Percentiles rank a stretch among this genome's conserved stretches.
Evolutionary conservation across 75 land plant genomes (phyloP).

Genomic region (Picea sitchensis): DNA sequence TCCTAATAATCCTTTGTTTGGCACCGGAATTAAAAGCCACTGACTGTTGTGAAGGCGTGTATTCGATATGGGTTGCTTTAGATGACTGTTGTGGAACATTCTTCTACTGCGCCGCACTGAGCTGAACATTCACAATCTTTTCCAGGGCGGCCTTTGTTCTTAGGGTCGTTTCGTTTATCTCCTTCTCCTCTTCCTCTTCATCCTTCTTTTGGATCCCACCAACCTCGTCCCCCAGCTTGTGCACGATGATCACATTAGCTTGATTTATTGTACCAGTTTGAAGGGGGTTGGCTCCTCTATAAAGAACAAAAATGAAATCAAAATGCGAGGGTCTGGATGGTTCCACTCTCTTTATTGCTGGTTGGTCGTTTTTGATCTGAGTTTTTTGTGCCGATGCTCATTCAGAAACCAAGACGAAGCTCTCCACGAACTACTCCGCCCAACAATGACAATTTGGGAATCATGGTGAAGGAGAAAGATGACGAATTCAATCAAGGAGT

Average conservation of each 20-base stretch:
- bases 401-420: no score
- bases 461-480: no score
- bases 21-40: conserved; percentile 90
- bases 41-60: conserved; percentile 85
- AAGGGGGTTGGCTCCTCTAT: no score
- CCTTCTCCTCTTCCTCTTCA: conserved; percentile 36
- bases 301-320: no score
- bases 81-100: conserved; percentile 63
- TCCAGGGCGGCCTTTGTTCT: conserved; percentile 81
- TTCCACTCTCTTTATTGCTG: no score
- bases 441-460: no score
- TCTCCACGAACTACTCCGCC: no score
- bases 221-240: conserved; percentile 45
- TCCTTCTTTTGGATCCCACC: conserved; percentile 20
- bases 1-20: conserved; percentile 80
- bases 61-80: conserved; percentile 68
- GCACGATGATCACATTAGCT: conserved; percentile 18
- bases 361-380: no score
- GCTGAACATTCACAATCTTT: conserved; percentile 76
- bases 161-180: conserved; percentile 65
- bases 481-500: no score
- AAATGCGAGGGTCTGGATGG: no score
- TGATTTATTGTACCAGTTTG: no score
- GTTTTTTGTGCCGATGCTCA: no score
- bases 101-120: conserved; percentile 93